Evolutionary conservation across 768 basidiomycete species (phyloP).

Genomic region (Lactifluus hygrophoroides): DNA sequence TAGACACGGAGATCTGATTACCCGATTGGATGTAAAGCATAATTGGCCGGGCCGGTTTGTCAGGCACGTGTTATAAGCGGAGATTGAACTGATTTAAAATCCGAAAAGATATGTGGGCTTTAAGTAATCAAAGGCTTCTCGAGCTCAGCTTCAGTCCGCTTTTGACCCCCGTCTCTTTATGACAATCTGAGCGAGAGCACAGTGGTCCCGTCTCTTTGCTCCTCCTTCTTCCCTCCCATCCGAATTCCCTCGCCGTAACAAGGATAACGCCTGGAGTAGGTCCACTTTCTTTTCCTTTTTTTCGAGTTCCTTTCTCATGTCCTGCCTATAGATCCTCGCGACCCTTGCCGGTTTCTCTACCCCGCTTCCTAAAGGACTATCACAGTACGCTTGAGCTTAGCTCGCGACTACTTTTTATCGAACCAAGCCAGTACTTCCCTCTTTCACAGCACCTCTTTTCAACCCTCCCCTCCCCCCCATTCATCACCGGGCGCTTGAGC

Average conservation of each 20-base stretch:
- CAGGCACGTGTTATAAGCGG: slow-evolving; percentile 8
- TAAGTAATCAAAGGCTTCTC: slow-evolving; percentile 5
- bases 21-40: slow-evolving; percentile 7
- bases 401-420: slow-evolving; percentile 21
- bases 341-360: slow-evolving; percentile 81
- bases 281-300: background rate
- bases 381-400: slow-evolving; percentile 30
- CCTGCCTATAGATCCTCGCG: slow-evolving; percentile 63
- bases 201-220: slow-evolving; percentile 25
- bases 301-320: background rate
- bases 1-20: slow-evolving; percentile 3
- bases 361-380: slow-evolving; percentile 38
- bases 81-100: slow-evolving; percentile 7
- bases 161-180: slow-evolving; percentile 18
- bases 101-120: slow-evolving; percentile 3
- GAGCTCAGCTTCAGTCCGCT: background rate
- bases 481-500: slow-evolving; percentile 7
- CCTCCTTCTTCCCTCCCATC: slow-evolving; percentile 23
- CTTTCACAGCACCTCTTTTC: slow-evolving; percentile 10
- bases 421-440: slow-evolving; percentile 26
- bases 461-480: background rate
- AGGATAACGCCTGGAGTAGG: slow-evolving; percentile 47
- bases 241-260: slow-evolving; percentile 42
- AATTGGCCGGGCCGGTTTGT: slow-evolving; percentile 17
- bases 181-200: slow-evolving; percentile 20